Conservation (phyloP, 768 basidiomycete species). For the Lenzites betulinus region DNA sequence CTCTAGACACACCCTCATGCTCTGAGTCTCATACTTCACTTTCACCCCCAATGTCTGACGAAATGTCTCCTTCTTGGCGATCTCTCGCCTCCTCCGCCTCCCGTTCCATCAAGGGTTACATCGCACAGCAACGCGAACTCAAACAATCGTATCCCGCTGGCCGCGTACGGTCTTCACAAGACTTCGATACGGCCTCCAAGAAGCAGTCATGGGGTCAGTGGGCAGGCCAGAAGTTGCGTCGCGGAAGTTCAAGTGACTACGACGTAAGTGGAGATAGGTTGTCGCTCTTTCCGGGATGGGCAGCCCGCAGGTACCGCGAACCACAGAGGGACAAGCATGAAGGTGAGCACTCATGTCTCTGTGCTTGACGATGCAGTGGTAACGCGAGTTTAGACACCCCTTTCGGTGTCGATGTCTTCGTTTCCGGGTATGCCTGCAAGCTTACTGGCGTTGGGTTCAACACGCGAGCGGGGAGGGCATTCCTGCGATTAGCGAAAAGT, state of each 20-base stretch:
- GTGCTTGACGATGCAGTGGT: not conserved
- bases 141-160: constrained; percentile 28
- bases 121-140: constrained; percentile 45
- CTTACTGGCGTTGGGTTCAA: constrained; percentile 59
- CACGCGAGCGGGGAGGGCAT: constrained; percentile 74
- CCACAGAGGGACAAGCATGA: constrained; percentile 1
- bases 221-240: constrained; percentile 53
- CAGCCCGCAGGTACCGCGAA: constrained; percentile 50
- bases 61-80: constrained; percentile 35
- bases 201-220: constrained; percentile 59
- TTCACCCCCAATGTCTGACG: constrained; percentile 28
- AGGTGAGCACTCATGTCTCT: constrained; percentile 2
- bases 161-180: constrained; percentile 2
- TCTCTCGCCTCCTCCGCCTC: constrained; percentile 35
- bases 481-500: constrained; percentile 81
- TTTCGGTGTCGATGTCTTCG: constrained; percentile 71
- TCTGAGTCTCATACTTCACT: constrained; percentile 1
- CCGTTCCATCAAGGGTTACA: constrained; percentile 51
- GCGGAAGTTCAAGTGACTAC: constrained; percentile 27
- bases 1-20: not conserved
- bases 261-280: constrained; percentile 45
- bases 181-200: constrained; percentile 26
- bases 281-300: constrained; percentile 82
- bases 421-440: constrained; percentile 76
- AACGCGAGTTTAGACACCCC: constrained; percentile 38